Evolutionary conservation across 1,284 basidiomycete genomes (phyloP).

Genomic region (Inonotus obliquus): DNA sequence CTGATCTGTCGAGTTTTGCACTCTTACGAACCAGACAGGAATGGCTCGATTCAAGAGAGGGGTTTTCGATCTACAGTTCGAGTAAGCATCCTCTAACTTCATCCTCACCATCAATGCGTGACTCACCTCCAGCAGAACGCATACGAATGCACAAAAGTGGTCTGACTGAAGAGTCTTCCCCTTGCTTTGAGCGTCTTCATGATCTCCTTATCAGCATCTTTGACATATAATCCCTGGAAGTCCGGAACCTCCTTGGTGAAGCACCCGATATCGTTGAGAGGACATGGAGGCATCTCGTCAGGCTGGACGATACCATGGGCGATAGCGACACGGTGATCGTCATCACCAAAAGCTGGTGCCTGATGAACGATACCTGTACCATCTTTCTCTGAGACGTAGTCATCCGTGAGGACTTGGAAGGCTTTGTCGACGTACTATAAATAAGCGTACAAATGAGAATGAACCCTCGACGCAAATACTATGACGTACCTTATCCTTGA

Average conservation of each 20-base stretch:
- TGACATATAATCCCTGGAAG: constrained; percentile 88
- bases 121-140: constrained; percentile 94
- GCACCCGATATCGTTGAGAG: constrained; percentile 85
- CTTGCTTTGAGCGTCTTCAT: constrained; percentile 89
- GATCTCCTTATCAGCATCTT: constrained; percentile 93
- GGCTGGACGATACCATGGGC: constrained; percentile 75
- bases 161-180: constrained; percentile 86
- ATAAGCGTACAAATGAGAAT: not conserved
- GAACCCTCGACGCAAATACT: not conserved
- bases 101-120: constrained; percentile 2
- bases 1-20: constrained; percentile 79
- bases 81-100: not conserved
- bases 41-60: constrained; percentile 97
- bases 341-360: constrained; percentile 97
- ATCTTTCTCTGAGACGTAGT: constrained; percentile 90
- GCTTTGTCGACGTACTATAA: constrained; percentile 87
- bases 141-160: constrained; percentile 86
- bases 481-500: constrained; percentile 76
- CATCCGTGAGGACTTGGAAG: constrained; percentile 87
- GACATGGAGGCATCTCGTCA: constrained; percentile 95
- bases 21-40: constrained; percentile 94
- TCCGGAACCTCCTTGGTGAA: constrained; percentile 91
- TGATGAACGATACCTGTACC: constrained; percentile 99
- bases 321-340: constrained; percentile 94
- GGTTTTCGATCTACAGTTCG: constrained; percentile 70